Base-by-base conservation (phyloP, 768 basidiomycete species). In the Chalciporus pseudorubinellus region DNA sequence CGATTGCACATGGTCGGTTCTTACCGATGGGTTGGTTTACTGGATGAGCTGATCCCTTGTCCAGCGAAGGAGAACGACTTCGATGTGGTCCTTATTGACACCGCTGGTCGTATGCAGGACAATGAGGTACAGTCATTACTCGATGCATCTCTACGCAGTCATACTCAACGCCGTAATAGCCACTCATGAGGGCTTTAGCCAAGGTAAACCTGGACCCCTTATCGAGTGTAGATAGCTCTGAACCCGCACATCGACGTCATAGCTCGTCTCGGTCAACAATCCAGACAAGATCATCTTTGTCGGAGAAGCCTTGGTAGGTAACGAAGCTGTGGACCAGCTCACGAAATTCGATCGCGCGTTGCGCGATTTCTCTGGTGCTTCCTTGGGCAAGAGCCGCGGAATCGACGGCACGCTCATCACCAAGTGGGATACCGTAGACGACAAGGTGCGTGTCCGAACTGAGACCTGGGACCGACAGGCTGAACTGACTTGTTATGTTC, bases 201-300 rank as follows among this genome's bases (percentile, higher is more conserved):
- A 98, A 99, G 77, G 89, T 87, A 47, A 44, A 67, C 64, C 20
- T 43, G 19, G 22, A n/a, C 14, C 31, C 5, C 20, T 14, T 31
- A 18, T 45, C 20, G 19, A 18, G n/a, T 36, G 14, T 38, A 24
- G 33, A 22, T 26, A 12, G 14, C 54, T 16, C 34, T 39, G n/a
- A 38, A 22, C 44, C 52, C 48, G 53, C 50, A 44, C 43, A 2
- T 24, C 12, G 39, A 36, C 31, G 24, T 41, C 41, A 16, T 61
- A 95, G 89, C 82, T 99, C 52, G 93, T 99, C 24, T 74, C 90
- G 0, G 87, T 90, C 48, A 99, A 99, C 70, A 90, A 77, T 50
- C 95, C 97, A 0, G 97, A 99, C 77, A 98, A 95, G 71, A 91
- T 98, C 60, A 79, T 98, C 50, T 99, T 99, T 60, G 97, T 99